These are phyloP conservation scores for Suillus cothurnatus DNA, from an alignment of 768 basidiomycete species.

Conservation along the genomic window DNA sequence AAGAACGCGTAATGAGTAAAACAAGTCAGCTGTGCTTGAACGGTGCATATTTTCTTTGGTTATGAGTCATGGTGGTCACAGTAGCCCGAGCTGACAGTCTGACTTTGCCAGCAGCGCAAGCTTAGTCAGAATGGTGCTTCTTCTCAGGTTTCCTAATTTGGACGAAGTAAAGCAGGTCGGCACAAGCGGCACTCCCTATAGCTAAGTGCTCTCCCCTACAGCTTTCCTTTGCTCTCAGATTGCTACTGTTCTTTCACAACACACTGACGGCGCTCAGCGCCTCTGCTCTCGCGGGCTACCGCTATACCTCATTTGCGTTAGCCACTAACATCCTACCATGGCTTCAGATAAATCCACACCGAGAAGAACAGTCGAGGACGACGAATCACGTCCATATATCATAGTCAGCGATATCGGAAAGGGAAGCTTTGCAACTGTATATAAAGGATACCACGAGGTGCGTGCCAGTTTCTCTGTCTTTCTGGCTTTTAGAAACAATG, in stretches of 20 bases:
- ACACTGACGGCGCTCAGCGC: slow-evolving; percentile 5
- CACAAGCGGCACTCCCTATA: not conserved
- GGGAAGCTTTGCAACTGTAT: slow-evolving; percentile 96
- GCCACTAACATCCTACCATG: slow-evolving; percentile 18
- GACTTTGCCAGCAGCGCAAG: not conserved
- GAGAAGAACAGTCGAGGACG: slow-evolving; percentile 51
- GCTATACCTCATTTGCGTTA: not conserved
- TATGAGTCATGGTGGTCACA: not conserved
- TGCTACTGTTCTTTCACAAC: not conserved
- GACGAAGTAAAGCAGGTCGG: not conserved
- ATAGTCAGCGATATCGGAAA: slow-evolving; percentile 78
- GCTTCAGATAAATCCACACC: slow-evolving; percentile 28
- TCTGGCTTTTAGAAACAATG: slow-evolving; percentile 1
- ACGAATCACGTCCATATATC: slow-evolving; percentile 76
- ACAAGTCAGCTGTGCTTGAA: not conserved
- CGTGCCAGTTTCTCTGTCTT: slow-evolving; percentile 25
- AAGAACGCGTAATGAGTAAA: not conserved
- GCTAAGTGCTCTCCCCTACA: slow-evolving; percentile 4
- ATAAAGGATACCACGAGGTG: slow-evolving; percentile 90
- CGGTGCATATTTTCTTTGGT: not conserved
- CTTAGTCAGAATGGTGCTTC: slow-evolving; percentile 5
- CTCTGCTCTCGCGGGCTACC: slow-evolving; percentile 6
- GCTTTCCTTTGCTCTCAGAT: not conserved
- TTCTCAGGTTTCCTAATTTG: slow-evolving; percentile 8
- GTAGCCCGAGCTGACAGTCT: not conserved